Conservation (phyloP, 2,329 filamentous ascomycete genomes). For the Clathrospora elynae region DNA sequence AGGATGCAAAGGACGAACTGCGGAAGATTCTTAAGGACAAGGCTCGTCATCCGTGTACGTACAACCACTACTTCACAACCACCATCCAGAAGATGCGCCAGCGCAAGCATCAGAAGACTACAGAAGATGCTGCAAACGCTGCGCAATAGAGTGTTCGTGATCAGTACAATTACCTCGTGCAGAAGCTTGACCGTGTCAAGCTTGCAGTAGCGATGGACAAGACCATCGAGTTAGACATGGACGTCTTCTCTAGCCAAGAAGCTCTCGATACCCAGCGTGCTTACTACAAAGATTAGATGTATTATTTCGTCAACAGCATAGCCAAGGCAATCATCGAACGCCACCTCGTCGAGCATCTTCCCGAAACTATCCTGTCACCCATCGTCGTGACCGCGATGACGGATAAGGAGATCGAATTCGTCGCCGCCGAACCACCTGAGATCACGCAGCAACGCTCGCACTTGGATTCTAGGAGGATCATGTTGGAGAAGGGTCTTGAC, state of each 20-base stretch:
- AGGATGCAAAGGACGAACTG: constrained; percentile 47
- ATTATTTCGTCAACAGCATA: constrained; percentile 45
- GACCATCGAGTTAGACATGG: constrained; percentile 37
- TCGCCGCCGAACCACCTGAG: constrained; percentile 45
- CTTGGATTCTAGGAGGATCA: constrained; percentile 36
- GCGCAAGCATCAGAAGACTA: constrained; percentile 11
- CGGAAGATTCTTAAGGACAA: constrained; percentile 56
- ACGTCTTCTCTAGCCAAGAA: constrained; percentile 42
- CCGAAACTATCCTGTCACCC: constrained; percentile 38
- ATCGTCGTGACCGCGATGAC: constrained; percentile 35
- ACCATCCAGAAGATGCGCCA: constrained; percentile 31
- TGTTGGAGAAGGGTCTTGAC: constrained; percentile 45
- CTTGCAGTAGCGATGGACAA: constrained; percentile 8
- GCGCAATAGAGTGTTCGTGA: background rate
- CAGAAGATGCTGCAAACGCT: background rate
- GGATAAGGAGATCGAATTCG: constrained; percentile 40
- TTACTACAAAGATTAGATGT: constrained; percentile 49
- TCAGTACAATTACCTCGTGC: background rate
- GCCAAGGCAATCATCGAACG: constrained; percentile 49
- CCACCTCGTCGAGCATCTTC: constrained; percentile 41
- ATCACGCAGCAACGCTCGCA: constrained; percentile 30
- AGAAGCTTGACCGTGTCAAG: background rate
- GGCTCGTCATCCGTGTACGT: constrained; percentile 58
- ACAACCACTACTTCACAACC: constrained; percentile 53
- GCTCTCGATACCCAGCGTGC: constrained; percentile 45